phyloP scores from a whole-genome alignment of 495 filamentous ascomycete genomes.

The Talaromyces wortmannii region DNA sequence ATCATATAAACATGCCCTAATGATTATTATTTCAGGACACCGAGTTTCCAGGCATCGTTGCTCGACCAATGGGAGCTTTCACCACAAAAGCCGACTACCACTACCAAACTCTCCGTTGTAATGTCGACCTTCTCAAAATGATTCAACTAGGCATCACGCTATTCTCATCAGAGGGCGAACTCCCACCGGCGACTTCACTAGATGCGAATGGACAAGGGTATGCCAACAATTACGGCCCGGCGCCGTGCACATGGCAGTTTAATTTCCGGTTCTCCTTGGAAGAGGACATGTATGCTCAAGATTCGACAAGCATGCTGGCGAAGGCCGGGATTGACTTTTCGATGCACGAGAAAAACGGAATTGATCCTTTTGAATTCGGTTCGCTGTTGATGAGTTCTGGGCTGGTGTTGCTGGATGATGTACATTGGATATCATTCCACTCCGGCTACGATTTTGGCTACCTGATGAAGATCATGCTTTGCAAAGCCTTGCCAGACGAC shows the following conservation, averaged over 20 bases:
- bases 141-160: conserved; percentile 94
- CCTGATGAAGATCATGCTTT: conserved; percentile 83
- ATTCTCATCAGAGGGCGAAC: conserved; percentile 81
- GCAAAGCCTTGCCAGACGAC: conserved; percentile 72
- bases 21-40: conserved; percentile 61
- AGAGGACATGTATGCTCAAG: conserved; percentile 92
- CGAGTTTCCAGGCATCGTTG: conserved; percentile 94
- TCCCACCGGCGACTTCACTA: conserved; percentile 61
- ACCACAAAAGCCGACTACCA: conserved; percentile 94
- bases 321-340: conserved; percentile 85
- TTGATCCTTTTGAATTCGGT: conserved; percentile 83
- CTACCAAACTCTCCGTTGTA: conserved; percentile 94
- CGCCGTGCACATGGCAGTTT: conserved; percentile 95
- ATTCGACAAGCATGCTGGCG: conserved; percentile 81
- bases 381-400: conserved; percentile 85
- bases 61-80: conserved; percentile 89
- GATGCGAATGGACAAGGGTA: conserved; percentile 46
- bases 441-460: conserved; percentile 99
- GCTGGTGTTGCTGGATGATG: conserved; percentile 78
- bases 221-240: conserved; percentile 50
- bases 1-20: not conserved
- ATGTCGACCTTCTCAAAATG: conserved; percentile 93
- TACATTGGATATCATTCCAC: conserved; percentile 95
- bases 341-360: conserved; percentile 78
- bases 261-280: conserved; percentile 95